Evolutionary conservation across 2,329 filamentous ascomycete genomes (phyloP).

Genomic region (Claviceps humidiphila): DNA sequence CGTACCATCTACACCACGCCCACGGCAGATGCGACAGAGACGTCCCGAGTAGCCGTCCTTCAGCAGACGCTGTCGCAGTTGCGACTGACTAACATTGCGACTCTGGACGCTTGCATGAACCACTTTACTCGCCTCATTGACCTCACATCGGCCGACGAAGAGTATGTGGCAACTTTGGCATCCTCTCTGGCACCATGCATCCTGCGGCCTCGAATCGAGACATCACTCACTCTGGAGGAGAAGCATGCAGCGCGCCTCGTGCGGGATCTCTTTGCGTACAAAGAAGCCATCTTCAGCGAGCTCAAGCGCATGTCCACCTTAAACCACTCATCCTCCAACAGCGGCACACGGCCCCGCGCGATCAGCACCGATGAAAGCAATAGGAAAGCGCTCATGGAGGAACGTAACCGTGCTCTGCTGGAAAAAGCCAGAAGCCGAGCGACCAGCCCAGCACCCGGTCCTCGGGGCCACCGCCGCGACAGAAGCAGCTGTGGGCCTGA

Average conservation of each 20-base stretch:
- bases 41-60: slow-evolving; percentile 73
- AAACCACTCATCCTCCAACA: slow-evolving; percentile 47
- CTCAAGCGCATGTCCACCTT: slow-evolving; percentile 77
- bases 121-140: slow-evolving; percentile 96
- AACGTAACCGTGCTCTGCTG: slow-evolving; percentile 71
- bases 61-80: slow-evolving; percentile 94
- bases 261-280: slow-evolving; percentile 83
- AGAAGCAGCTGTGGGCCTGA: slow-evolving; percentile 60
- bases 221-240: slow-evolving; percentile 87
- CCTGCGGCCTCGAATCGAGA: slow-evolving; percentile 75
- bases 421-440: slow-evolving; percentile 58
- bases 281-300: slow-evolving; percentile 89
- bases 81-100: slow-evolving; percentile 92
- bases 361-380: slow-evolving; percentile 95
- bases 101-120: slow-evolving; percentile 94
- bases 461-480: slow-evolving; percentile 59
- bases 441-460: slow-evolving; percentile 55
- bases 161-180: slow-evolving; percentile 64
- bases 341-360: slow-evolving; percentile 57
- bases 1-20: slow-evolving; percentile 90
- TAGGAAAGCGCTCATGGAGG: slow-evolving; percentile 85
- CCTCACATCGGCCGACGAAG: slow-evolving; percentile 86
- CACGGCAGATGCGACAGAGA: slow-evolving; percentile 60
- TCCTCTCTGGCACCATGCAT: slow-evolving; percentile 70
- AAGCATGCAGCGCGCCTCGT: slow-evolving; percentile 83